Conservation (phyloP, 352 stramenopile genomes). For the Phytophthora litchii region DNA sequence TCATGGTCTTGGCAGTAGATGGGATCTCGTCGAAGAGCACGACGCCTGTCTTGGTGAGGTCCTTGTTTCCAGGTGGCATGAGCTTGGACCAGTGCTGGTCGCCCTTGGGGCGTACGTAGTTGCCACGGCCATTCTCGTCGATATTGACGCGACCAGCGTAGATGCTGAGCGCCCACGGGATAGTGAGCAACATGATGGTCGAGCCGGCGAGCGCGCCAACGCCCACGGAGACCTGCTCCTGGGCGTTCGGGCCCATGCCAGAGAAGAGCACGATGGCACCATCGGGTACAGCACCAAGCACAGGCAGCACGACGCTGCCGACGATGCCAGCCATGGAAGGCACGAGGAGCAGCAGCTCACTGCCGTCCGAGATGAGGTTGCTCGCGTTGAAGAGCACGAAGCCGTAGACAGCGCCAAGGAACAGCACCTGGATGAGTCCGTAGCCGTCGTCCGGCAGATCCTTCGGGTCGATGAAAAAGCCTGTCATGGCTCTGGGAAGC, state of each 20-base stretch:
- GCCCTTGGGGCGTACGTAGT: constrained; percentile 84
- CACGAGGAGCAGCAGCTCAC: constrained; percentile 97
- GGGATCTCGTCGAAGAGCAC: constrained; percentile 89
- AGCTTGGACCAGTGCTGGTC: constrained; percentile 85
- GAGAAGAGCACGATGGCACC: constrained; percentile 98
- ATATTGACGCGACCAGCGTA: constrained; percentile 96
- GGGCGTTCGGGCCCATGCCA: constrained; percentile 92
- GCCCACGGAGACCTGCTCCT: constrained; percentile 95
- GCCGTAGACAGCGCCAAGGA: constrained; percentile 95
- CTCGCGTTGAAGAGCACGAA: constrained; percentile 97
- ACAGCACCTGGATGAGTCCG: constrained; percentile 91
- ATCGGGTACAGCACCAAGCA: constrained; percentile 97
- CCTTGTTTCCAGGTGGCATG: constrained; percentile 74
- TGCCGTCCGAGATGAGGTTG: constrained; percentile 98
- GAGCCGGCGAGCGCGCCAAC: constrained; percentile 98
- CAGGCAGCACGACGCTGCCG: constrained; percentile 95
- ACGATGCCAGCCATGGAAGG: constrained; percentile 96
- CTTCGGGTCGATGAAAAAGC: constrained; percentile 89
- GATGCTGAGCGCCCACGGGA: constrained; percentile 95
- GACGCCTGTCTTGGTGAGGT: constrained; percentile 75
- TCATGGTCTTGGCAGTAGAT: constrained; percentile 92
- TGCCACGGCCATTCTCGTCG: constrained; percentile 82
- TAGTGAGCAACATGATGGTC: constrained; percentile 99
- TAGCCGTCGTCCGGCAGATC: constrained; percentile 76
- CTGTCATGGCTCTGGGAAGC: constrained; percentile 27